phyloP scores from a whole-genome alignment of 345 rosid genomes.

The Corchorus olitorius region DNA sequence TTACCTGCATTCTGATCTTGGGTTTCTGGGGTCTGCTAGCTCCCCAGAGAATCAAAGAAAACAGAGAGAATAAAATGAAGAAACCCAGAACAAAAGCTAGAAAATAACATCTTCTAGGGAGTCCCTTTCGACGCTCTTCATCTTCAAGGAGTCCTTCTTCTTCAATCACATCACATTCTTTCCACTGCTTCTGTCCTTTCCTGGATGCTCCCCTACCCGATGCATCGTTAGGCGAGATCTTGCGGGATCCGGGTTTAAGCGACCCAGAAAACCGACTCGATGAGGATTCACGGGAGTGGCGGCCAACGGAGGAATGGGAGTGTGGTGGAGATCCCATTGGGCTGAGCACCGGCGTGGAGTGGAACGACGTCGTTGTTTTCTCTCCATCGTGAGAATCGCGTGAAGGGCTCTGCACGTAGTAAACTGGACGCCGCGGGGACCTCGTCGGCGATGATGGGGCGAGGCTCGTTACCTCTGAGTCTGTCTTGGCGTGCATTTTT shows the following conservation, averaged over 20 bases:
- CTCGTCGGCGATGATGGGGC: conserved; percentile 88
- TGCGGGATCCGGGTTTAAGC: conserved; percentile 83
- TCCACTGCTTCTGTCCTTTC: conserved; percentile 72
- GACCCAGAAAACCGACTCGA: conserved; percentile 93
- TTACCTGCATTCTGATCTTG: conserved; percentile 77
- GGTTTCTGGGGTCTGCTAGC: conserved; percentile 92
- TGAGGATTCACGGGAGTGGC: conserved; percentile 87
- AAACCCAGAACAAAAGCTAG: conserved; percentile 78
- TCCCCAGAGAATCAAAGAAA: conserved; percentile 85
- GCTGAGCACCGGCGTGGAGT: conserved; percentile 87
- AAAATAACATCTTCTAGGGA: conserved; percentile 85
- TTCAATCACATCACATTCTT: conserved; percentile 77
- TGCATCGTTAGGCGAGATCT: conserved; percentile 75
- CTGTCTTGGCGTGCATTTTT: conserved; percentile 94
- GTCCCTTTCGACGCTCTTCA: conserved; percentile 61
- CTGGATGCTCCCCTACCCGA: conserved; percentile 44
- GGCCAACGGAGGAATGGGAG: conserved; percentile 89
- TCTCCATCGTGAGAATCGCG: conserved; percentile 98
- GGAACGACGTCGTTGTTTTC: conserved; percentile 94
- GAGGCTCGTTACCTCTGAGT: conserved; percentile 94
- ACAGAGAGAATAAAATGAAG: conserved; percentile 78
- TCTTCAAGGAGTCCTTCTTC: conserved; percentile 95
- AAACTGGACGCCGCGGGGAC: conserved; percentile 87
- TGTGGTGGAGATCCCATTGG: conserved; percentile 95
- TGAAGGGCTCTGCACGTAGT: conserved; percentile 95